phyloP scores from a whole-genome alignment of 2,329 filamentous ascomycete species.

The Fusarium pseudoanthophilum region DNA sequence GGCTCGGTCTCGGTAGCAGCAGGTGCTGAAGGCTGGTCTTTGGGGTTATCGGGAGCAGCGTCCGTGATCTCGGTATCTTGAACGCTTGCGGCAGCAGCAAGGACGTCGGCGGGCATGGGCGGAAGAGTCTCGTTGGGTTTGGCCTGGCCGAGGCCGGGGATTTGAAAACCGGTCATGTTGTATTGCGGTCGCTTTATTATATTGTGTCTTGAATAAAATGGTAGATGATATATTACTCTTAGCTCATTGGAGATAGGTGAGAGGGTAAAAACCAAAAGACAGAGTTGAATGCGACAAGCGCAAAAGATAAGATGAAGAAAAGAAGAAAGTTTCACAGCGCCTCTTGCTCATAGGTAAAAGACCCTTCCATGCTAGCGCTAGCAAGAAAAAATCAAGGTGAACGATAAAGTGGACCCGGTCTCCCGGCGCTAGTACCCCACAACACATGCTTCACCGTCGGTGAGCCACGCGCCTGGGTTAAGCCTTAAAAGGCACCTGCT shows the following conservation, averaged over 20 bases:
- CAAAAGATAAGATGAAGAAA: constrained; percentile 18
- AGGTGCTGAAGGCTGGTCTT: constrained; percentile 10
- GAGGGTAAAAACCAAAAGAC: background rate
- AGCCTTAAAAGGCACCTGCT: background rate
- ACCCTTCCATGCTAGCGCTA: constrained; percentile 28
- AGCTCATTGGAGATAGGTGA: background rate
- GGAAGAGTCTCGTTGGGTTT: constrained; percentile 56
- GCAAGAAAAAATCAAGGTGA: constrained; percentile 50
- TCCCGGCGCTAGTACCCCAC: constrained; percentile 32
- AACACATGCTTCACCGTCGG: constrained; percentile 13
- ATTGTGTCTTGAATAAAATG: background rate
- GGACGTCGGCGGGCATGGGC: constrained; percentile 50
- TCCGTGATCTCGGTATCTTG: constrained; percentile 40
- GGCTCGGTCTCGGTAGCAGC: constrained; percentile 6
- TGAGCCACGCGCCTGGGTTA: constrained; percentile 27
- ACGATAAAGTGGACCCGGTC: constrained; percentile 32
- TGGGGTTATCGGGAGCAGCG: background rate
- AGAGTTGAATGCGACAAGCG: constrained; percentile 7
- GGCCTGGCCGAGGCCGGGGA: constrained; percentile 56
- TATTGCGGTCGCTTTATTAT: background rate
- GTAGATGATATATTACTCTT: background rate
- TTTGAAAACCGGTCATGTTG: constrained; percentile 56
- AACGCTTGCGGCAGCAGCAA: constrained; percentile 46
- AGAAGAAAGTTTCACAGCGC: constrained; percentile 16
- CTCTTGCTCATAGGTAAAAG: constrained; percentile 13